Conservation (phyloP, 768 basidiomycete species). For the Daedaleopsis sinensis region DNA sequence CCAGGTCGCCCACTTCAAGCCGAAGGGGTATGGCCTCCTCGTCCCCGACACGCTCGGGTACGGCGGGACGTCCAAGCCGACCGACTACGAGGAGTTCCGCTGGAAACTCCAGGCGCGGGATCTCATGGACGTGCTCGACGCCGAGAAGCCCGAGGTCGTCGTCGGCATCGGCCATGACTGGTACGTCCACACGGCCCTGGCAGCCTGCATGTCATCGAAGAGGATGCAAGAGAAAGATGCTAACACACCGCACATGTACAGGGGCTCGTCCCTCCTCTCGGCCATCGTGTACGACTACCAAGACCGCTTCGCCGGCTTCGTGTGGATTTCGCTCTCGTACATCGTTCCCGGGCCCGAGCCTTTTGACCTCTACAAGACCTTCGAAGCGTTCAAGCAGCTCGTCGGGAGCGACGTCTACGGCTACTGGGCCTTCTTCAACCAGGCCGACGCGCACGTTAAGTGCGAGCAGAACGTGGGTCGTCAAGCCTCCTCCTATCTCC, state of each 20-base stretch:
- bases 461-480: constrained; percentile 8
- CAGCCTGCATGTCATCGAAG: no score
- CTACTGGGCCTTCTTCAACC: constrained; percentile 39
- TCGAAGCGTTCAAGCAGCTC: constrained; percentile 26
- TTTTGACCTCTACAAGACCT: constrained; percentile 28
- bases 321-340: constrained; percentile 39
- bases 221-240: no score
- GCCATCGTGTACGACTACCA: constrained; percentile 27
- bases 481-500: not conserved
- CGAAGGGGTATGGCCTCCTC: constrained; percentile 45
- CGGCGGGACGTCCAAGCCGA: constrained; percentile 48
- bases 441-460: not conserved
- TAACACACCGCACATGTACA: not conserved
- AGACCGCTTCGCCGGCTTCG: constrained; percentile 44
- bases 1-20: constrained; percentile 41
- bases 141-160: constrained; percentile 30
- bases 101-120: constrained; percentile 31
- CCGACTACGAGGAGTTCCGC: constrained; percentile 31
- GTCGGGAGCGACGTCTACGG: constrained; percentile 42
- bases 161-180: constrained; percentile 40
- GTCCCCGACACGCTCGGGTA: constrained; percentile 51
- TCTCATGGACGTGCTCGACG: constrained; percentile 39
- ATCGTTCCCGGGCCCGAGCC: constrained; percentile 26
- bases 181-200: constrained; percentile 18
- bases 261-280: constrained; percentile 2